Conservation (phyloP, 108 stramenopile species). For the Aurantiochytrium sp. region DNA sequence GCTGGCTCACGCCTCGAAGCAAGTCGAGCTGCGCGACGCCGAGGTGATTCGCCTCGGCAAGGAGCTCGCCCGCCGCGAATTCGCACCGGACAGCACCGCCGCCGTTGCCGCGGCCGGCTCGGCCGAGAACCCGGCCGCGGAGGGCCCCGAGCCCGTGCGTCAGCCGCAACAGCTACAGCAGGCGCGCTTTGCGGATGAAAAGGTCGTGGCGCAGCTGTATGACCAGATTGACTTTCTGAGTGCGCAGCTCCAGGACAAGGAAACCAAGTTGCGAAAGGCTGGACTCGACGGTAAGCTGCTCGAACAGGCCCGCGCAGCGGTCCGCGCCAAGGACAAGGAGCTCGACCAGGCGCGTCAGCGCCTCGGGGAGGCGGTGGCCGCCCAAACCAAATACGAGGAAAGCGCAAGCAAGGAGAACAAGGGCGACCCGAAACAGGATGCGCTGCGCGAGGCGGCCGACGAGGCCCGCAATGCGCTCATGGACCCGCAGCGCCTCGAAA, state of each 20-base stretch:
- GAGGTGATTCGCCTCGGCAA: neutral
- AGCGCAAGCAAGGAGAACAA: neutral
- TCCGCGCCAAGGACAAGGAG: neutral
- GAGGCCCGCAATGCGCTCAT: neutral
- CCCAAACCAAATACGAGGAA: neutral
- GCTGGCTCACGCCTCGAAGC: neutral
- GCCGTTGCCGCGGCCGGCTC: neutral
- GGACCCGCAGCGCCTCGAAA: neutral
- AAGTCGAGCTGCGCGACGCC: neutral
- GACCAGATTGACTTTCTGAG: slow-evolving; percentile 21
- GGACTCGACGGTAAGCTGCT: neutral
- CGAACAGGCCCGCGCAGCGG: neutral
- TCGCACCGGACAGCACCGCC: neutral
- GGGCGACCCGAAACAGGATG: neutral
- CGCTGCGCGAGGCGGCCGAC: neutral
- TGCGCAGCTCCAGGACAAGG: slow-evolving; percentile 14
- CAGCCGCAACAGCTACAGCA: neutral
- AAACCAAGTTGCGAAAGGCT: neutral
- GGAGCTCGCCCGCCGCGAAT: neutral
- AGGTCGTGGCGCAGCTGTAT: neutral
- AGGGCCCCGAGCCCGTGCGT: neutral
- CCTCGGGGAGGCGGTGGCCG: neutral
- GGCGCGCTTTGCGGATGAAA: neutral
- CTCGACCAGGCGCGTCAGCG: neutral
- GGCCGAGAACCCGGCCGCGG: neutral